Conservation (phyloP, 2,329 filamentous ascomycete genomes). For the Talaromyces sp. region DNA sequence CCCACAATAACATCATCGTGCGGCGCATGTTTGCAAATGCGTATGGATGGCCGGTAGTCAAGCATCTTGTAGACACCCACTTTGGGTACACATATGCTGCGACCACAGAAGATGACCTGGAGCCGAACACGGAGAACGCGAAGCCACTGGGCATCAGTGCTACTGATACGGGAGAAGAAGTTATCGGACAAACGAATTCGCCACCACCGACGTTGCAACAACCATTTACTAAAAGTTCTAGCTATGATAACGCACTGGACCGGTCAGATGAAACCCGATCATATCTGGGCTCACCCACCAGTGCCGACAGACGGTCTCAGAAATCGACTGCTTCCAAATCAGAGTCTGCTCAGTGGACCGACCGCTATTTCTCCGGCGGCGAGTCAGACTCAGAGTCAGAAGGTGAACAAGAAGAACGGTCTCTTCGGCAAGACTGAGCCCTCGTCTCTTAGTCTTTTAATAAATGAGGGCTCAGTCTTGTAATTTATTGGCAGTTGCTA, state of each 20-base stretch:
- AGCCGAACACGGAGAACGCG: conserved; percentile 63
- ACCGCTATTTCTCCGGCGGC: conserved; percentile 54
- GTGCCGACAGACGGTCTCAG: neutral
- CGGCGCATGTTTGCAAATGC: conserved; percentile 95
- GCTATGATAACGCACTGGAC: neutral
- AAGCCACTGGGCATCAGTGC: conserved; percentile 53
- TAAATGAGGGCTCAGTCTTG: neutral
- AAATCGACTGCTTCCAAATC: conserved; percentile 17
- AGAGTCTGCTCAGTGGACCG: conserved; percentile 61
- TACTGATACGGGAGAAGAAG: conserved; percentile 59
- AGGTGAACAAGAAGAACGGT: conserved; percentile 14
- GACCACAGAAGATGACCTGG: conserved; percentile 60
- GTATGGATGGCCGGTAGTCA: conserved; percentile 93
- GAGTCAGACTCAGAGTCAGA: conserved; percentile 36
- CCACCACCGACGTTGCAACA: neutral
- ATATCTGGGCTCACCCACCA: neutral
- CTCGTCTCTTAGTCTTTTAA: neutral
- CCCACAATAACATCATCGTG: conserved; percentile 97
- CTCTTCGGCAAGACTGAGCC: neutral
- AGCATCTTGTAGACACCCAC: conserved; percentile 91
- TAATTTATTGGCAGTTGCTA: neutral
- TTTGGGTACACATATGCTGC: conserved; percentile 71
- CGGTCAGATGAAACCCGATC: neutral
- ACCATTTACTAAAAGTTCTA: neutral
- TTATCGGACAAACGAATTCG: conserved; percentile 39